phyloP scores from a whole-genome alignment of 352 stramenopile genomes.

The Globisporangium emineosum region DNA sequence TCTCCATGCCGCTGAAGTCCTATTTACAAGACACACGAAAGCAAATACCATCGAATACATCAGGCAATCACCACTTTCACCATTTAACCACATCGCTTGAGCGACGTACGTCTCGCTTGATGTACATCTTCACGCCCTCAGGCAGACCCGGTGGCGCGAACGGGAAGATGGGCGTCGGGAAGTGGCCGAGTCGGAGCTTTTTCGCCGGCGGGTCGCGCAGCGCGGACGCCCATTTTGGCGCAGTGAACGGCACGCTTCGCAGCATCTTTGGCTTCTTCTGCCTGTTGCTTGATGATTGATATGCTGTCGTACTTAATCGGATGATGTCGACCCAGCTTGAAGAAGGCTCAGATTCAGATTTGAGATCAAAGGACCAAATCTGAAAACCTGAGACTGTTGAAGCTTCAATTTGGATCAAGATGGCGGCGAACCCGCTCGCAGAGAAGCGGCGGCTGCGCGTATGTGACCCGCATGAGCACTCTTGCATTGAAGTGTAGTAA shows the following conservation, averaged over 20 bases:
- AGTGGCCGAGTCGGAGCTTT: conserved; percentile 68
- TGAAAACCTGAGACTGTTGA: no score
- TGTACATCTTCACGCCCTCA: conserved; percentile 68
- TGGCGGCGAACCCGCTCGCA: conserved; percentile 28
- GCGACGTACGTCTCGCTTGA: conserved; percentile 70
- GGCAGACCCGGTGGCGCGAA: conserved; percentile 71
- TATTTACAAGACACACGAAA: conserved; percentile 13
- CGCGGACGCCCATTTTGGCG: conserved; percentile 53
- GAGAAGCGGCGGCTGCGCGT: conserved; percentile 41
- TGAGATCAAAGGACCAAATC: no score
- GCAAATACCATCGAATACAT: not conserved
- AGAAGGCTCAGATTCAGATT: not conserved
- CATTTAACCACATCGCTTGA: not conserved
- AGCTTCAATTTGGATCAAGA: no score
- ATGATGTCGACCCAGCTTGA: not conserved
- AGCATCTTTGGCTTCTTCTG: conserved; percentile 37
- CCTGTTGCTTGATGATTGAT: not conserved
- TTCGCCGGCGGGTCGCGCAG: conserved; percentile 41
- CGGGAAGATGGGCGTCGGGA: conserved; percentile 77
- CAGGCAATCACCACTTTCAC: not conserved
- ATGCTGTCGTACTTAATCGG: not conserved
- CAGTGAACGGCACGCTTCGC: conserved; percentile 52
- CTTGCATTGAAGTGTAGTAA: not conserved
- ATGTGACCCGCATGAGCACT: not conserved
- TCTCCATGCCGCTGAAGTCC: conserved; percentile 89